Conservation (phyloP, 169 alveolate species). For the Theileria annulata region DNA sequence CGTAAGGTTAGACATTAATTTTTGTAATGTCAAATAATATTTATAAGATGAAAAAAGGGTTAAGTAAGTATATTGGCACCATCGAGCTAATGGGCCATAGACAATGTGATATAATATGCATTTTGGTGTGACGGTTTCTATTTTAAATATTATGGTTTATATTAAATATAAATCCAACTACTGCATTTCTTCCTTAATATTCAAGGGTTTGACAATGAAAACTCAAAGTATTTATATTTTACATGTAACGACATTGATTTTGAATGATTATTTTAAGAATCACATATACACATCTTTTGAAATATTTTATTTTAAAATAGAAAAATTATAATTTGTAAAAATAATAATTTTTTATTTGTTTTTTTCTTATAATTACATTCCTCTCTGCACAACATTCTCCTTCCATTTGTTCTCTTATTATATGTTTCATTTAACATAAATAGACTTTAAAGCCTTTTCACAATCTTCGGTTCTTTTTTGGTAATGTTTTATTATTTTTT, state of each 20-base stretch:
- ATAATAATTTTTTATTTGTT: neutral
- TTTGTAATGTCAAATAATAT: neutral
- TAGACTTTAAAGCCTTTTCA: constrained; percentile 28
- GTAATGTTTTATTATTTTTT: constrained; percentile 39
- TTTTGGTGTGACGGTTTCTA: constrained; percentile 8
- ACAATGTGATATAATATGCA: constrained; percentile 5
- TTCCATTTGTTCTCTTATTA: neutral
- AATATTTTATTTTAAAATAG: neutral
- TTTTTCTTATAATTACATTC: neutral
- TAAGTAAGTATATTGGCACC: neutral
- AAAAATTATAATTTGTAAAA: constrained; percentile 10
- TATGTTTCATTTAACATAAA: neutral
- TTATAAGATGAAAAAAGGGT: neutral
- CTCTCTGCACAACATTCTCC: neutral
- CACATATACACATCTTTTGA: neutral
- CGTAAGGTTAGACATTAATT: neutral
- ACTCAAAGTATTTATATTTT: neutral
- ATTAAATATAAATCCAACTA: neutral
- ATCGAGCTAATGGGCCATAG: neutral
- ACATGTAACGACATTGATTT: neutral
- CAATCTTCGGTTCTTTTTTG: constrained; percentile 45
- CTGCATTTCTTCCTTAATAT: neutral
- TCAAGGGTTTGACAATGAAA: neutral
- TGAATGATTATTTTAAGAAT: neutral
- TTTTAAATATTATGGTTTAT: neutral